Evolutionary conservation across 2,329 filamentous ascomycete species (phyloP).

Genomic region (Xenosphaeropsis pyriputrescens): DNA sequence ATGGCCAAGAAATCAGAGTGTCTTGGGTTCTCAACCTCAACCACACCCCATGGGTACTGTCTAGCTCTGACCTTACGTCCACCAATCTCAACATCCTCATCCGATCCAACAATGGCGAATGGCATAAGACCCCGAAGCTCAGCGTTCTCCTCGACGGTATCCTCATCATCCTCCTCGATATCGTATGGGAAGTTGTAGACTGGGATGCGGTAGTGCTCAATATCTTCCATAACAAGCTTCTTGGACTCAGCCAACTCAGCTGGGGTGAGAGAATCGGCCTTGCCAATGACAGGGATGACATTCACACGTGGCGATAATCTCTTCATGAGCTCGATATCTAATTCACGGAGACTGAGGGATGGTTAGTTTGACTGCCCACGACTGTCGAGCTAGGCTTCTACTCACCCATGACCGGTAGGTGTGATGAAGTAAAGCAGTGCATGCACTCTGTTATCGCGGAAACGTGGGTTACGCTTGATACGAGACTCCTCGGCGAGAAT

Average conservation of each 20-base stretch:
- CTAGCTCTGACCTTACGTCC: conserved; percentile 84
- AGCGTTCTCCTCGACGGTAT: conserved; percentile 97
- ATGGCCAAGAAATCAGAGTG: conserved; percentile 98
- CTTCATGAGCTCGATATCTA: conserved; percentile 99
- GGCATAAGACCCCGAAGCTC: conserved; percentile 96
- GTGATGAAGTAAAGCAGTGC: conserved; percentile 99
- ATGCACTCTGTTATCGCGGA: conserved; percentile 98
- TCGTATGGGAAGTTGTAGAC: conserved; percentile 99
- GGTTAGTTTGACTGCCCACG: conserved; percentile 2
- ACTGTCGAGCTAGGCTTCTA: conserved; percentile 5
- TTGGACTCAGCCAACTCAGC: conserved; percentile 96
- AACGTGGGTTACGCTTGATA: conserved; percentile 99
- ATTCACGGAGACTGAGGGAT: conserved; percentile 68
- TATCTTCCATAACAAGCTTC: conserved; percentile 99
- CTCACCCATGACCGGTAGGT: conserved; percentile 85
- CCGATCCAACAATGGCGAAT: conserved; percentile 95
- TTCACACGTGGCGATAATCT: conserved; percentile 95
- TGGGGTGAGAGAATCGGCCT: conserved; percentile 93
- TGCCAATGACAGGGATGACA: conserved; percentile 97
- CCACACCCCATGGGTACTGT: conserved; percentile 98
- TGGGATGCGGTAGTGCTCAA: conserved; percentile 98
- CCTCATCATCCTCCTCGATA: conserved; percentile 98
- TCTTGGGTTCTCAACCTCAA: conserved; percentile 97
- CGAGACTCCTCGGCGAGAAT: conserved; percentile 98
- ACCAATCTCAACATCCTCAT: conserved; percentile 88